These are phyloP conservation scores for Penicillium mononematosum DNA, from an alignment of 495 filamentous ascomycete species.

Conservation along the genomic window DNA sequence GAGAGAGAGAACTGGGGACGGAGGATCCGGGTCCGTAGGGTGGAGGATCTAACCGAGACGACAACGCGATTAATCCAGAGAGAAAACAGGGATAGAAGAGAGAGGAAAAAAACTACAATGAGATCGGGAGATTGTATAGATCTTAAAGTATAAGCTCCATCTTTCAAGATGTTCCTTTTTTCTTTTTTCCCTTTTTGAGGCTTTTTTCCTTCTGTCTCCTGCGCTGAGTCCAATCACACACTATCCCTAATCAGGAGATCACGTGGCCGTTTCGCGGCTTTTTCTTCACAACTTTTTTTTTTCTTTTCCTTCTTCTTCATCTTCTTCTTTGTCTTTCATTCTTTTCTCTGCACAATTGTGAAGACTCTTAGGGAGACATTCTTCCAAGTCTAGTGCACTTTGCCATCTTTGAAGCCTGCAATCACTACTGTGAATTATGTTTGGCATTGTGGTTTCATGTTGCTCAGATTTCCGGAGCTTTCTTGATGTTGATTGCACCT, in stretches of 20 bases:
- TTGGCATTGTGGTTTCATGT: neutral
- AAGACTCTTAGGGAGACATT: neutral
- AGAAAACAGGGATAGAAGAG: neutral
- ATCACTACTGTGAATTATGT: neutral
- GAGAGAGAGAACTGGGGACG: conserved; percentile 36
- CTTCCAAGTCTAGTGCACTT: neutral
- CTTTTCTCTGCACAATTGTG: conserved; percentile 1
- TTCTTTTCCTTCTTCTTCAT: conserved; percentile 18
- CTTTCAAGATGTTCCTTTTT: neutral
- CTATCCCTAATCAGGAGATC: conserved; percentile 29
- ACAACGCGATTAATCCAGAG: conserved; percentile 11
- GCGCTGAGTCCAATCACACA: conserved; percentile 23
- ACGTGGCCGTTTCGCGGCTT: conserved; percentile 32
- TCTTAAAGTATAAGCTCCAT: conserved; percentile 6
- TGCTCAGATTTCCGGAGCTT: neutral
- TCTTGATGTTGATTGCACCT: conserved; percentile 9
- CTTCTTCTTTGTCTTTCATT: conserved; percentile 20
- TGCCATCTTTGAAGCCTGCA: neutral
- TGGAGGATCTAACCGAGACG: conserved; percentile 35
- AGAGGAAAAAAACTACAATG: neutral
- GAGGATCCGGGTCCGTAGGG: conserved; percentile 33
- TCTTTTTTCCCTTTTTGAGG: conserved; percentile 7
- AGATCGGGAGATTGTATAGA: neutral
- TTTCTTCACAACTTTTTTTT: conserved; percentile 32
- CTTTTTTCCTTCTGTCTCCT: conserved; percentile 13